Conservation (phyloP, 2,329 filamentous ascomycete genomes). For the Fusarium tricinctum region DNA sequence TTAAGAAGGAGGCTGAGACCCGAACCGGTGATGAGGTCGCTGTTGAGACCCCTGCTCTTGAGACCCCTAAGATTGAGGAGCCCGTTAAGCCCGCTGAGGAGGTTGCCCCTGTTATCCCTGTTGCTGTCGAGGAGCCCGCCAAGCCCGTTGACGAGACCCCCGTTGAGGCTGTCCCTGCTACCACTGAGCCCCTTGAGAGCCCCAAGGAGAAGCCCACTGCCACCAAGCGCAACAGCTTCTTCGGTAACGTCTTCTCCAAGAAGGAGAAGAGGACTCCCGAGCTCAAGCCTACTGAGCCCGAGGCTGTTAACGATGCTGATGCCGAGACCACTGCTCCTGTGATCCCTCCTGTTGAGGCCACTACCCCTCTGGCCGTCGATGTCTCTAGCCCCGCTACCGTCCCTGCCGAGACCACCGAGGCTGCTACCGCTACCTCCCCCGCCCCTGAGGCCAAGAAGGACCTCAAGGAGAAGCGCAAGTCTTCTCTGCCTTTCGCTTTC, state of each 20-base stretch:
- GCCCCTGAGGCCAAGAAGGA: slow-evolving; percentile 72
- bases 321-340: slow-evolving; percentile 69
- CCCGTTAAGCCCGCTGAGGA: slow-evolving; percentile 56
- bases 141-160: slow-evolving; percentile 56
- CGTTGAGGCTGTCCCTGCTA: slow-evolving; percentile 53
- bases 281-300: slow-evolving; percentile 58
- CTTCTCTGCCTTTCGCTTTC: slow-evolving; percentile 80
- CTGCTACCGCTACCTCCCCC: slow-evolving; percentile 55
- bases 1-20: slow-evolving; percentile 63
- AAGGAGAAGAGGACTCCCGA: slow-evolving; percentile 73
- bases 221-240: slow-evolving; percentile 70
- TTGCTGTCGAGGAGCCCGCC: slow-evolving; percentile 55
- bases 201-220: slow-evolving; percentile 61
- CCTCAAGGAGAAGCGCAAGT: slow-evolving; percentile 86
- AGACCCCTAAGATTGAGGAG: slow-evolving; percentile 68
- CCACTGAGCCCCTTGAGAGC: slow-evolving; percentile 55
- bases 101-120: slow-evolving; percentile 57
- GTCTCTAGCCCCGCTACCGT: slow-evolving; percentile 63
- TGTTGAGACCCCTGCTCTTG: slow-evolving; percentile 52
- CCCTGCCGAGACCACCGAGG: slow-evolving; percentile 64
- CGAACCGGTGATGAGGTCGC: slow-evolving; percentile 54
- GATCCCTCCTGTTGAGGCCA: slow-evolving; percentile 71
- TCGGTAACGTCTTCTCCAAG: slow-evolving; percentile 65
- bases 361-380: slow-evolving; percentile 69
- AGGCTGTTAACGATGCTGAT: slow-evolving; percentile 61